Percentiles rank a stretch among this genome's conserved stretches.
These are phyloP conservation scores for Coemansia interrupta DNA, from an alignment of 192 early-diverging fungal genomes.

Conservation along the genomic window DNA sequence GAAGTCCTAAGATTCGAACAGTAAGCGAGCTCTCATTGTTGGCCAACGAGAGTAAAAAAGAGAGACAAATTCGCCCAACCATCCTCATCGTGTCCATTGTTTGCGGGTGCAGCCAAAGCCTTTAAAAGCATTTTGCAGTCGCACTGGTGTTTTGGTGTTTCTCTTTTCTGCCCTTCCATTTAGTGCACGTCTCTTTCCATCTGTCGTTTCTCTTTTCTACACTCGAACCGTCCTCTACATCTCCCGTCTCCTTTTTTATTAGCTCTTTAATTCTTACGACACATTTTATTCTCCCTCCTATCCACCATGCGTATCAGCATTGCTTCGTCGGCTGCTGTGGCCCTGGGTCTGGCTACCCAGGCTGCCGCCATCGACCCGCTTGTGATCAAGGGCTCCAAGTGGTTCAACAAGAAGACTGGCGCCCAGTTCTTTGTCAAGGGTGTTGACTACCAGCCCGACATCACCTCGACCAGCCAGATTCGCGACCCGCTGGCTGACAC, in stretches of 20 bases:
- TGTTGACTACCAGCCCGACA: constrained; percentile 69
- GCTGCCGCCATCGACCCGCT: constrained; percentile 58
- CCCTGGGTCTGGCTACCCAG: constrained; percentile 34
- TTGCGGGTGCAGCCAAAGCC: no score
- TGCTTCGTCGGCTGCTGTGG: constrained; percentile 13
- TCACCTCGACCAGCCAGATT: constrained; percentile 29
- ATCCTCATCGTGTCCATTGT: not conserved
- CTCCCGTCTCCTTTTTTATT: not conserved
- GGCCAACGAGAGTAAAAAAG: no score
- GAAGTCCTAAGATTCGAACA: no score
- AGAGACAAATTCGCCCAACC: not conserved
- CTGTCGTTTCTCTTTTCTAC: not conserved
- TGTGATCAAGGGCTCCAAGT: constrained; percentile 66
- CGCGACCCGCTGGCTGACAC: constrained; percentile 63
- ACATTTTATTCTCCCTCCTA: not conserved
- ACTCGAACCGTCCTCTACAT: no score
- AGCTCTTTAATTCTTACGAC: constrained; percentile 6
- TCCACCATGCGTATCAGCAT: constrained; percentile 35
- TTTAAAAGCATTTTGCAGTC: no score
- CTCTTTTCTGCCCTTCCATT: not conserved
- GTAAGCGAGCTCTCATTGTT: no score
- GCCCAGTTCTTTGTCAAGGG: constrained; percentile 75
- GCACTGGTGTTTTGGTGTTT: not conserved
- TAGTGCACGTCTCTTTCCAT: not conserved
- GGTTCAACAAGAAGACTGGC: constrained; percentile 68